phyloP scores from a whole-genome alignment of 352 stramenopile genomes.

The Phytophthora pseudosyringae region DNA sequence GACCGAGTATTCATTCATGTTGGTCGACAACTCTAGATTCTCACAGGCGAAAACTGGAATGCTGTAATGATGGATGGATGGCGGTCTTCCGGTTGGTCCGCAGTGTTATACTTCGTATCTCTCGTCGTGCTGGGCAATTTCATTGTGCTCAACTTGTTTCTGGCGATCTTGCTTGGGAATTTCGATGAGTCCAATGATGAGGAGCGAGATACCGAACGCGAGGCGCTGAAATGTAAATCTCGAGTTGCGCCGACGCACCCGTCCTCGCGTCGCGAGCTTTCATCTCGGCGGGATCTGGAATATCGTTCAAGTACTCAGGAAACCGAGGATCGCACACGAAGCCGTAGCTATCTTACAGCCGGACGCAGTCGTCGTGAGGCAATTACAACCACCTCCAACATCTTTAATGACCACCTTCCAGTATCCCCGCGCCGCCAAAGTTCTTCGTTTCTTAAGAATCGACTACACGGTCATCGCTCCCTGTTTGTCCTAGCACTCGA shows the following conservation, averaged over 20 bases:
- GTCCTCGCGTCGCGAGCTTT: constrained; percentile 11
- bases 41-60: constrained; percentile 95
- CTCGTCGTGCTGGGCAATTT: constrained; percentile 90
- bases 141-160: constrained; percentile 93
- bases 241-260: constrained; percentile 31
- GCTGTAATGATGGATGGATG: constrained; percentile 90
- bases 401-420: constrained; percentile 41
- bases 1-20: constrained; percentile 1
- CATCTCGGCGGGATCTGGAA: constrained; percentile 22
- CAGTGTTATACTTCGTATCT: constrained; percentile 82
- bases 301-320: constrained; percentile 19
- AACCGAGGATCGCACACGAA: constrained; percentile 18
- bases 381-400: constrained; percentile 22
- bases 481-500: constrained; percentile 50
- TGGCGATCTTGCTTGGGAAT: constrained; percentile 91
- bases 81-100: constrained; percentile 64
- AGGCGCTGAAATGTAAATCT: constrained; percentile 45
- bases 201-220: constrained; percentile 44
- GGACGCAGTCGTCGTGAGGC: constrained; percentile 32
- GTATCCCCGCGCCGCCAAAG: not conserved
- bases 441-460: constrained; percentile 18
- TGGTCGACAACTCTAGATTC: constrained; percentile 65
- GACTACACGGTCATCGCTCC: constrained; percentile 39
- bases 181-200: constrained; percentile 83
- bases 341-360: constrained; percentile 16